Evolutionary conservation across 2,329 filamentous ascomycete species (phyloP).

Genomic region (Aaosphaeria pasadenensis): DNA sequence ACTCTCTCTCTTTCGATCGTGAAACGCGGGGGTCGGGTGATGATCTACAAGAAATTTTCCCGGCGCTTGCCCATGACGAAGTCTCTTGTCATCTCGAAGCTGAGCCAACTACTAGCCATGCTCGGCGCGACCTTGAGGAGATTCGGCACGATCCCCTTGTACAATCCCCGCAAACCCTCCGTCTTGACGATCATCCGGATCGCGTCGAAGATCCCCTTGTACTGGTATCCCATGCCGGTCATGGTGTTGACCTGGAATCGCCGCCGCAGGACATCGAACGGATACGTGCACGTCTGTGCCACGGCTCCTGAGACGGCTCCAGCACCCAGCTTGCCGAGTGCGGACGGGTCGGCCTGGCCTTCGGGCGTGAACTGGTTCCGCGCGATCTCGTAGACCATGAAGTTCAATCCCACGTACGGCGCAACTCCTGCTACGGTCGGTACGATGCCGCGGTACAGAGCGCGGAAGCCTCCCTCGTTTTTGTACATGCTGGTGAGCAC

Average conservation of each 20-base stretch:
- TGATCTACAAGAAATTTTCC: constrained; percentile 26
- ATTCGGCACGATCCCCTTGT: constrained; percentile 95
- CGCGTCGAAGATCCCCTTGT: constrained; percentile 82
- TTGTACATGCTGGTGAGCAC: constrained; percentile 83
- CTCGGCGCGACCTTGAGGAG: constrained; percentile 95
- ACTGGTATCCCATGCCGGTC: constrained; percentile 96
- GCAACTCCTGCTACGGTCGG: constrained; percentile 94
- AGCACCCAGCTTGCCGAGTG: constrained; percentile 77
- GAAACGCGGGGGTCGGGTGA: no score
- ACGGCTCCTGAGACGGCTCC: constrained; percentile 95
- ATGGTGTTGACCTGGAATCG: constrained; percentile 99
- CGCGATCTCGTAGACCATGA: constrained; percentile 95
- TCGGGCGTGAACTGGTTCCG: constrained; percentile 81
- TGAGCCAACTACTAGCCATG: constrained; percentile 98
- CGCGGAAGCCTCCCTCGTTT: constrained; percentile 78
- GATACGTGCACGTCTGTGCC: constrained; percentile 96
- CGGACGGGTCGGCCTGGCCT: constrained; percentile 78
- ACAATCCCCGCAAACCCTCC: constrained; percentile 81
- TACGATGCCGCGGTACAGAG: constrained; percentile 90
- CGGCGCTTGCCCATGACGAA: constrained; percentile 60
- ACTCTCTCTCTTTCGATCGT: no score
- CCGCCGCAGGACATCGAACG: constrained; percentile 89
- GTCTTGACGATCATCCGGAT: constrained; percentile 76
- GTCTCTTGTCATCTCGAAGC: constrained; percentile 91
- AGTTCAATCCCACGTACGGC: constrained; percentile 95